phyloP scores from a whole-genome alignment of 1,284 basidiomycete genomes.

The Apiotrichum gamsii region DNA sequence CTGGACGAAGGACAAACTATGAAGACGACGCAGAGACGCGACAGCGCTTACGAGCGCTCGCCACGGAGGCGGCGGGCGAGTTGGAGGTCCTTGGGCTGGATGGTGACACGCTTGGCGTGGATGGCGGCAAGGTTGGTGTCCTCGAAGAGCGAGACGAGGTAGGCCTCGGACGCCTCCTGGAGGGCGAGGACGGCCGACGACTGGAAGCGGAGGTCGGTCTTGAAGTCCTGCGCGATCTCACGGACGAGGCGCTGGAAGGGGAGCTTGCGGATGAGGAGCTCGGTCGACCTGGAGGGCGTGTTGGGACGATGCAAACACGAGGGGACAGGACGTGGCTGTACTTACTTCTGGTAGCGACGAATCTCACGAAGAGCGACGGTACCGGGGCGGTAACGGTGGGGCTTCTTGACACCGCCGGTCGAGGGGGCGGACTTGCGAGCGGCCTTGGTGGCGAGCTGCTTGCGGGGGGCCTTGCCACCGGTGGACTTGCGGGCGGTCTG shows the following conservation, averaged over 20 bases:
- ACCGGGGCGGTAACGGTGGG: conserved; percentile 56
- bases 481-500: conserved; percentile 61
- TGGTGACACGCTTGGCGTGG: conserved; percentile 80
- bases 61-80: conserved; percentile 71
- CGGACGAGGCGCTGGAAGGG: conserved; percentile 87
- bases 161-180: conserved; percentile 85
- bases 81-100: conserved; percentile 71
- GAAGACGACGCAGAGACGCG: not conserved
- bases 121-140: conserved; percentile 79
- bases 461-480: conserved; percentile 53
- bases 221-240: conserved; percentile 60
- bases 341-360: conserved; percentile 53
- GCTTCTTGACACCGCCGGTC: conserved; percentile 59
- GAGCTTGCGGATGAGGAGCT: conserved; percentile 84
- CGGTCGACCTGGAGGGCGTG: conserved; percentile 67
- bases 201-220: conserved; percentile 89
- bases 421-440: conserved; percentile 50
- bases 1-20: no score
- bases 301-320: no score
- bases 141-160: conserved; percentile 78
- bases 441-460: conserved; percentile 52
- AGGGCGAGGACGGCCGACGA: conserved; percentile 84
- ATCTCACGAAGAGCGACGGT: conserved; percentile 56
- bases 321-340: no score
- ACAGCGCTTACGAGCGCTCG: conserved; percentile 62